Evolutionary conservation across 2,329 filamentous ascomycete genomes (phyloP), one percentile per base, ranked within the genome.

Genomic region (Aquanectria penicillioides): DNA sequence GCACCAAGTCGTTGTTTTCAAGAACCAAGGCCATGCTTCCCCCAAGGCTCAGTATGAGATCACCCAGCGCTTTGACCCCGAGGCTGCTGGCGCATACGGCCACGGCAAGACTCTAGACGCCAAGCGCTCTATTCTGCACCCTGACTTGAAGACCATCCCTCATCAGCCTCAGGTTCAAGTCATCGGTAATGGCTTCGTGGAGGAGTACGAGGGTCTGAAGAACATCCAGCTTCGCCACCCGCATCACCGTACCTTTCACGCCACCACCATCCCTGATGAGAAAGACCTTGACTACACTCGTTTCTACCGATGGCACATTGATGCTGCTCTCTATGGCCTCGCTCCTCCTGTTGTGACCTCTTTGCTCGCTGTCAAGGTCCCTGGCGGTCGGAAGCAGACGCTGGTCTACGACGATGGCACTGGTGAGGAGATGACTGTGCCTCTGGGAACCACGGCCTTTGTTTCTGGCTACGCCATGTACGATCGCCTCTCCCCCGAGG

Each of bases 221-320:
- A 81, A 93, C 71, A 83, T 93, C 62, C 85, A 79, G 28, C 83
- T 94, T 26, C 84, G 84, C 54, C 91, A 94, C 70, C 91, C 91
- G 6, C 91, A 94, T 70, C 91, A 94, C 78, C 84, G 83, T 57
- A 92, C 88, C 1, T 94, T 94, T 75, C 91, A 94, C 74, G 84
- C 85, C 49, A 85, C 86, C 5, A 71, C 78, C 17, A 85, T 94
- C 62, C 83, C 89, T 0, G 76, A 75, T 12, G 73, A 75, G 7
- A 79, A 83, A n/a, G 82, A 84, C 60, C 73, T 81, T 17, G 76
- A 77, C 66, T 81, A 71, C 58, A 85, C 83, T 4, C 78, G 77
- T 77, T 88, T 92, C 77, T 93, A 91, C 76, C 81, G 90, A 58
- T 93, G 91, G 90, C 90, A 93, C 73, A 93, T 93, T 51, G 90